These are phyloP conservation scores for Allium sativum DNA, from an alignment of 106 monocot species.

Conservation along the genomic window DNA sequence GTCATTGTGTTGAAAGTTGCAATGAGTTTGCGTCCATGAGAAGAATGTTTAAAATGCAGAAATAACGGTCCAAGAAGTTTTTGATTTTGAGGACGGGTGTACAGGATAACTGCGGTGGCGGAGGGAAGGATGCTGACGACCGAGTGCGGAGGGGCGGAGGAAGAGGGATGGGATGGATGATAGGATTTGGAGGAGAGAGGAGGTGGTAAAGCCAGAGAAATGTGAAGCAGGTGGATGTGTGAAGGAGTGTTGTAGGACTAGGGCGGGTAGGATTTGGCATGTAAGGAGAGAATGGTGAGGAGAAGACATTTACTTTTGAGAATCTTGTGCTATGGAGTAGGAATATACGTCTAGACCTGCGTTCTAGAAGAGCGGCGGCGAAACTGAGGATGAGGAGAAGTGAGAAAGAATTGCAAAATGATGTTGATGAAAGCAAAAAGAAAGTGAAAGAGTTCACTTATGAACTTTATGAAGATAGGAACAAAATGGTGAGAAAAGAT, in stretches of 20 bases:
- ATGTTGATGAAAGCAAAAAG: too few relatives aligned
- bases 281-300: constrained; percentile 1
- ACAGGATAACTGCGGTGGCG: constrained; percentile 31
- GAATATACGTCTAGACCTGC: too few relatives aligned
- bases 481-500: too few relatives aligned
- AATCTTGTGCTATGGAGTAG: too few relatives aligned
- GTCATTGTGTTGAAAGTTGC: constrained; percentile 43
- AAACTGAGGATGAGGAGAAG: too few relatives aligned
- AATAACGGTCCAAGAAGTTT: too few relatives aligned
- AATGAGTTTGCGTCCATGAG: constrained; percentile 37
- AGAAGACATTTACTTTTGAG: background rate
- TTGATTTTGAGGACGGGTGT: constrained; percentile 31
- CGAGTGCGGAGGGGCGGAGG: constrained; percentile 36
- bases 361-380: too few relatives aligned
- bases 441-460: too few relatives aligned
- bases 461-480: too few relatives aligned
- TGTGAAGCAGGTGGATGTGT: constrained; percentile 30
- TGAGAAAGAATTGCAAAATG: too few relatives aligned
- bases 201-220: constrained; percentile 47
- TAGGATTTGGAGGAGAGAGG: constrained; percentile 37
- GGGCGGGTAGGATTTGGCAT: constrained; percentile 59
- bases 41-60: constrained; percentile 29
- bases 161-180: constrained; percentile 39
- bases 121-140: constrained; percentile 27
- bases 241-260: constrained; percentile 46